phyloP scores from a whole-genome alignment of 164 flowering plant species.

The Echeveria elegans region DNA sequence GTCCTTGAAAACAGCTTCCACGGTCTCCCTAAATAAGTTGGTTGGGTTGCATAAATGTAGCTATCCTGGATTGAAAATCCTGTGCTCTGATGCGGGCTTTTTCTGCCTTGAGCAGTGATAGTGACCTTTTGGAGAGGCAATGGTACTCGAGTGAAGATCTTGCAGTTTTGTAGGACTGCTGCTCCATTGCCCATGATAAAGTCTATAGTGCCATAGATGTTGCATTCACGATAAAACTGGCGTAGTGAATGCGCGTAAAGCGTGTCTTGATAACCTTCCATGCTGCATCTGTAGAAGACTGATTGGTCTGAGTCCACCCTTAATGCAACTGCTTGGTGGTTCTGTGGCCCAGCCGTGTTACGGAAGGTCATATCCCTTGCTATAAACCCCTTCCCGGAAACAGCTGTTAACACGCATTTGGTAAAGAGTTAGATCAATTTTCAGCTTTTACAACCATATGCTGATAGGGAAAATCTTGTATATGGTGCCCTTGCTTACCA shows the following conservation, averaged over 20 bases:
- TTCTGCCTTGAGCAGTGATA: slow-evolving; percentile 83
- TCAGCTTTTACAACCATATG: not conserved
- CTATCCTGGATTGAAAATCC: slow-evolving; percentile 72
- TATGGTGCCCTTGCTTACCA: slow-evolving; percentile 32
- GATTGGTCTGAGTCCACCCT: slow-evolving; percentile 83
- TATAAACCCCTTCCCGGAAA: slow-evolving; percentile 79
- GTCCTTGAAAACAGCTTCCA: slow-evolving; percentile 87
- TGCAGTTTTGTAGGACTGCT: slow-evolving; percentile 75
- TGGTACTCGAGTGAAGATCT: slow-evolving; percentile 61
- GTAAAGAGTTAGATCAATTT: not conserved
- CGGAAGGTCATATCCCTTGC: slow-evolving; percentile 80
- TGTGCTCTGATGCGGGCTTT: slow-evolving; percentile 69
- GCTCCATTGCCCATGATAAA: slow-evolving; percentile 93
- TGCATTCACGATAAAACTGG: slow-evolving; percentile 80
- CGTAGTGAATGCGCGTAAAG: slow-evolving; percentile 88
- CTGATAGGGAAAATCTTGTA: not conserved
- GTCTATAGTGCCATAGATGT: slow-evolving; percentile 76
- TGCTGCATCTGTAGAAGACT: slow-evolving; percentile 79
- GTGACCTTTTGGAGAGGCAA: slow-evolving; percentile 73
- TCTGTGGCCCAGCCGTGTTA: slow-evolving; percentile 75
- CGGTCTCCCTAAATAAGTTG: slow-evolving; percentile 86
- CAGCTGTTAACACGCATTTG: slow-evolving; percentile 30
- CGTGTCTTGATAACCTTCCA: slow-evolving; percentile 86
- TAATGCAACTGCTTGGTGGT: slow-evolving; percentile 66
- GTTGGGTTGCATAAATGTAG: slow-evolving; percentile 47